phyloP scores from a whole-genome alignment of 2,329 filamentous ascomycete species.

The Aspergillus glaucus region DNA sequence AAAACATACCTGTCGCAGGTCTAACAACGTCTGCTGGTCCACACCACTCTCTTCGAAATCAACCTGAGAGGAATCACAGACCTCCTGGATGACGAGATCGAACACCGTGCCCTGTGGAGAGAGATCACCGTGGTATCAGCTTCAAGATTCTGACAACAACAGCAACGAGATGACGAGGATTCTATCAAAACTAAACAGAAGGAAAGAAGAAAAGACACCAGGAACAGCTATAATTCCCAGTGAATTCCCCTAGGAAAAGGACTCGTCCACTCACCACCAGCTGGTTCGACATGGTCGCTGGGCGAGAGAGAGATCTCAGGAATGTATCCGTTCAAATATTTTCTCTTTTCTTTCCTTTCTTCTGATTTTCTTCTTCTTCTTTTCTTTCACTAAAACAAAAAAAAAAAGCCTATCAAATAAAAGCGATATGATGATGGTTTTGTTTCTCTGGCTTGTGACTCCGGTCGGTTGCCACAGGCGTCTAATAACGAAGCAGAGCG shows the following conservation, averaged over 20 bases:
- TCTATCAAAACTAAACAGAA: conserved; percentile 1
- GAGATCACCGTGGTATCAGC: conserved; percentile 21
- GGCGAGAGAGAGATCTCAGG: conserved; percentile 1
- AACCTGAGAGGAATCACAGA: conserved; percentile 82
- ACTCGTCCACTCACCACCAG: conserved; percentile 39
- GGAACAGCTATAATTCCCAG: background rate
- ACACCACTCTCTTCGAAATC: conserved; percentile 97
- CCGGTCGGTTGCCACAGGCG: conserved; percentile 16
- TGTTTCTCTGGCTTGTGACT: conserved; percentile 6
- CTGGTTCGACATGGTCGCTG: conserved; percentile 41
- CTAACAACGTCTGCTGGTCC: conserved; percentile 76
- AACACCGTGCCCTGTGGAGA: conserved; percentile 66
- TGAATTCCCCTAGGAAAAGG: background rate
- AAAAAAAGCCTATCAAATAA: conserved; percentile 5
- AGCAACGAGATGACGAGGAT: background rate
- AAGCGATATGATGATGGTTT: conserved; percentile 1
- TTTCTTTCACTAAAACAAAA: conserved; percentile 6
- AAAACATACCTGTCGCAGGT: conserved; percentile 73
- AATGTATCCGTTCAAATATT: conserved; percentile 3
- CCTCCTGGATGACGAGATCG: conserved; percentile 82
- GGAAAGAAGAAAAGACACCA: conserved; percentile 1
- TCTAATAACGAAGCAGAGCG: background rate
- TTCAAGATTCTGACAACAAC: conserved; percentile 9
- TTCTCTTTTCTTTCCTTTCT: conserved; percentile 1
- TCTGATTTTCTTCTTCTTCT: conserved; percentile 1